Percentiles rank a stretch among this genome's conserved stretches.
These are phyloP conservation scores for Sugiyamaella chiloensis DNA, from an alignment of 805 yeast species.

Conservation along the genomic window DNA sequence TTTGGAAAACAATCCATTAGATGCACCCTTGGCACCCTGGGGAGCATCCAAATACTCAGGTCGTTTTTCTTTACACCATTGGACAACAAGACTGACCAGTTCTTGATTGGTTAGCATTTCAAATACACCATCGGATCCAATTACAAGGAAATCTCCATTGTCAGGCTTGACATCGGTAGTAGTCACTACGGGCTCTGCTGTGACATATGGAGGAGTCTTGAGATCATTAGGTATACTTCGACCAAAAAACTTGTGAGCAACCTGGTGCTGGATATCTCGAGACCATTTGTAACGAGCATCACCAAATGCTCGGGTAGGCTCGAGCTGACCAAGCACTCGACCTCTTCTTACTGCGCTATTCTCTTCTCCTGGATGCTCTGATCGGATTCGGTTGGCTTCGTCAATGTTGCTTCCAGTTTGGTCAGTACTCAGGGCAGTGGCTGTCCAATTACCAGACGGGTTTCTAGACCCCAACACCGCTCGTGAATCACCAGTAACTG, in stretches of 20 bases:
- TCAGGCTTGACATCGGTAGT: constrained; percentile 70
- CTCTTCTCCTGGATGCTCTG: constrained; percentile 91
- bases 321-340: constrained; percentile 86
- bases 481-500: constrained; percentile 95
- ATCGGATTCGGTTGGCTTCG: constrained; percentile 76
- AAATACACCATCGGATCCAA: constrained; percentile 92
- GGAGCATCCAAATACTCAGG: constrained; percentile 20
- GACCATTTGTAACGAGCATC: constrained; percentile 92
- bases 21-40: background rate
- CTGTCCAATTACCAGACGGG: constrained; percentile 71
- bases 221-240: constrained; percentile 63
- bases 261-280: constrained; percentile 64
- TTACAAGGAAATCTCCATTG: constrained; percentile 78
- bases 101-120: constrained; percentile 91
- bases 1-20: constrained; percentile 16
- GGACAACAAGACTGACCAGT: constrained; percentile 84
- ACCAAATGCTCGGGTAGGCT: constrained; percentile 96
- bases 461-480: constrained; percentile 69
- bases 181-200: constrained; percentile 91
- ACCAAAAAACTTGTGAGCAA: constrained; percentile 77
- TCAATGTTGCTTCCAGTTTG: constrained; percentile 91
- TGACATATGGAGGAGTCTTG: constrained; percentile 92
- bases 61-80: constrained; percentile 81
- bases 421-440: constrained; percentile 78
- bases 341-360: constrained; percentile 74